A percentile compares a stretch with the other conserved stretches of the same genome.
phyloP scores from a whole-genome alignment of 345 rosid genomes.

The Syzygium jambos region DNA sequence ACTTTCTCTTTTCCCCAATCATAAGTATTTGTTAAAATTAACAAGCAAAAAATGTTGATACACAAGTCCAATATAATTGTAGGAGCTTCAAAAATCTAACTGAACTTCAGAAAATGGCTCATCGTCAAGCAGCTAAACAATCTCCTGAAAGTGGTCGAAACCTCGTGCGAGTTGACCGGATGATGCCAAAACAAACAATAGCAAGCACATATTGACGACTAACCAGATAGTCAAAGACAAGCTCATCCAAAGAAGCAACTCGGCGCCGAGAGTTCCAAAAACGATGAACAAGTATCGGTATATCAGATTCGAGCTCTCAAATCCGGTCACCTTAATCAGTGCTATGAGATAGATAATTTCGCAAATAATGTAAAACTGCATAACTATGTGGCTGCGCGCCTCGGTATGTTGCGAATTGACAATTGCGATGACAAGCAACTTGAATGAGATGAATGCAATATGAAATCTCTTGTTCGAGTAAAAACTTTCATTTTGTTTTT shows the following conservation, averaged over 20 bases:
- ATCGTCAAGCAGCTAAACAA: too few relatives aligned
- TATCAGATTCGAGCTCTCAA: accelerated
- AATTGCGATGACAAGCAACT: accelerated
- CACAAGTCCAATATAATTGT: too few relatives aligned
- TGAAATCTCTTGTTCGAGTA: accelerated
- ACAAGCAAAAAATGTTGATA: too few relatives aligned
- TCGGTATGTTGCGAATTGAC: too few relatives aligned
- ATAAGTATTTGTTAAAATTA: background rate
- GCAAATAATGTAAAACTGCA: background rate
- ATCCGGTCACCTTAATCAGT: background rate
- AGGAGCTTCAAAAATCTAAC: too few relatives aligned
- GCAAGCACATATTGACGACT: background rate
- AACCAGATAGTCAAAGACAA: background rate
- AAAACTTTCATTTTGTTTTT: accelerated
- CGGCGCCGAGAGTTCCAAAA: background rate
- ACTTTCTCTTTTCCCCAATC: background rate
- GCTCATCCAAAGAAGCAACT: background rate
- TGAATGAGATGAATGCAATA: accelerated
- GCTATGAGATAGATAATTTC: background rate
- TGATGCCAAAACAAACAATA: background rate
- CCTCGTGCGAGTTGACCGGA: background rate
- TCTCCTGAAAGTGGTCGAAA: background rate
- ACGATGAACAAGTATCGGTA: background rate
- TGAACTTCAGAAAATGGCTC: too few relatives aligned
- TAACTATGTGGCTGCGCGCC: too few relatives aligned